These are phyloP conservation scores for Blastocystis sp. DNA, from an alignment of 352 stramenopile genomes.

Conservation along the genomic window DNA sequence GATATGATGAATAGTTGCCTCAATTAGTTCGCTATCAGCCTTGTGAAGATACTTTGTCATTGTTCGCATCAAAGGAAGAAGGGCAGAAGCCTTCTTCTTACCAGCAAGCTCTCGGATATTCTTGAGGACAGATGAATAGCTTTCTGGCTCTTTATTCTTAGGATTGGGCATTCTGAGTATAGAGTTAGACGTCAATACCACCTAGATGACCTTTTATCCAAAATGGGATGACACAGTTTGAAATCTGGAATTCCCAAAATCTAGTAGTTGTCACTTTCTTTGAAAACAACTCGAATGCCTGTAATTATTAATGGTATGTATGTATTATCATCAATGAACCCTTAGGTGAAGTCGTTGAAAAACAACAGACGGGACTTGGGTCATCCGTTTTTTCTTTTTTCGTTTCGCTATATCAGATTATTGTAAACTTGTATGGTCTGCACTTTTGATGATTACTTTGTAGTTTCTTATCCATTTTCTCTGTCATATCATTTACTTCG, in stretches of 20 bases:
- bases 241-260: background rate
- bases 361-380: background rate
- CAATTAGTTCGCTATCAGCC: background rate
- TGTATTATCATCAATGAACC: background rate
- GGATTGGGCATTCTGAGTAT: background rate
- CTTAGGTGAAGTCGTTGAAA: constrained; percentile 12
- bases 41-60: constrained; percentile 48
- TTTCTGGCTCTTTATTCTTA: background rate
- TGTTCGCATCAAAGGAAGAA: constrained; percentile 35
- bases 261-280: background rate
- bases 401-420: background rate
- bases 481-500: background rate
- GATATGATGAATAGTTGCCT: background rate
- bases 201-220: background rate
- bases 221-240: background rate
- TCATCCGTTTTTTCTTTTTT: constrained; percentile 17
- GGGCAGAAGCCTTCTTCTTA: constrained; percentile 44
- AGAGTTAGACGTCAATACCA: background rate
- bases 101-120: background rate
- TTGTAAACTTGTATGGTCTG: background rate
- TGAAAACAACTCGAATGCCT: background rate
- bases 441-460: background rate
- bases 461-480: constrained; percentile 48
- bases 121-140: constrained; percentile 30
- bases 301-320: constrained; percentile 9